Percentiles rank a stretch among this genome's conserved stretches.
These are phyloP conservation scores for Cyberlindnera lachancei DNA, from an alignment of 805 yeast species.

Conservation along the genomic window DNA sequence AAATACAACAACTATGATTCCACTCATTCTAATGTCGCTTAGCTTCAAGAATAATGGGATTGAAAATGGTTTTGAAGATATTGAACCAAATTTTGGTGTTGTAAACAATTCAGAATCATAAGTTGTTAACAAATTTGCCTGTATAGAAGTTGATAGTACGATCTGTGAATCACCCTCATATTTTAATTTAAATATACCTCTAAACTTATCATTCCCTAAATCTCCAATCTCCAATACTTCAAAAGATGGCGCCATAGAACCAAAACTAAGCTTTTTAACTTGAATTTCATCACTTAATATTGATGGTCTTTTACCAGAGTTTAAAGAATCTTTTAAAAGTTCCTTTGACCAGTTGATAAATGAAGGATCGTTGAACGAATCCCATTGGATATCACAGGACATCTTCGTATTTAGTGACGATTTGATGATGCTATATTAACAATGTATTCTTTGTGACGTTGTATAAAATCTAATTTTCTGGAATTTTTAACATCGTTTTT, in stretches of 20 bases:
- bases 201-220: constrained; percentile 62
- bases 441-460: neutral
- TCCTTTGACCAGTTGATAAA: constrained; percentile 56
- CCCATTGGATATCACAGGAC: constrained; percentile 81
- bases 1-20: constrained; percentile 80
- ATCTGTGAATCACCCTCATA: constrained; percentile 72
- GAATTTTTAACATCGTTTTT: neutral
- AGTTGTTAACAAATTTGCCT: constrained; percentile 76
- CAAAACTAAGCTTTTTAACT: constrained; percentile 66
- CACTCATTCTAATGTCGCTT: constrained; percentile 63
- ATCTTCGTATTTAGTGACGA: constrained; percentile 28
- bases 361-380: constrained; percentile 57
- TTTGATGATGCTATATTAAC: too few relatives aligned
- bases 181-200: constrained; percentile 75
- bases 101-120: constrained; percentile 47
- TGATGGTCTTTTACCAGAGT: constrained; percentile 64
- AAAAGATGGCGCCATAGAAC: constrained; percentile 63
- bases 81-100: constrained; percentile 57
- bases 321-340: constrained; percentile 62
- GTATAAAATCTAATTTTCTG: neutral
- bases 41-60: constrained; percentile 73
- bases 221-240: constrained; percentile 83
- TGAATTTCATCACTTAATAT: constrained; percentile 62
- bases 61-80: constrained; percentile 61
- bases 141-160: constrained; percentile 70